Conservation (phyloP, 345 rosid species). For the Lumnitzera littorea region DNA sequence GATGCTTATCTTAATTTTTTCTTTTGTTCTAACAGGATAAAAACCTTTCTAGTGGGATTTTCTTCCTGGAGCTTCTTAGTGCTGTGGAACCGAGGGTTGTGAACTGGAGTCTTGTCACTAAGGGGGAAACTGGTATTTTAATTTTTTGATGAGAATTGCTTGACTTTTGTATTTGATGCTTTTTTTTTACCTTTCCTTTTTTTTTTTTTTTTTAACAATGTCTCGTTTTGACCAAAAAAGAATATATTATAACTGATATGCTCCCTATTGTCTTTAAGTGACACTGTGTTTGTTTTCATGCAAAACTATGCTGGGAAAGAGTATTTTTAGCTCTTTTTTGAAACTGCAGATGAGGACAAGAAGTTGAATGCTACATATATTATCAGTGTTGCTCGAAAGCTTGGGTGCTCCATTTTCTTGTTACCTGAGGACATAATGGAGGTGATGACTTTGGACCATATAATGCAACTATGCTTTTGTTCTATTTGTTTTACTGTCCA, state of each 20-base stretch:
- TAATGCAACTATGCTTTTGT: too few species aligned
- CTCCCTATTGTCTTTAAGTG: too few species aligned
- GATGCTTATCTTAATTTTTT: neutral
- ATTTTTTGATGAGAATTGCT: neutral
- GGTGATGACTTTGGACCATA: conserved; percentile 29
- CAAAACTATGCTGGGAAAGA: neutral
- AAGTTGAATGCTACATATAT: conserved; percentile 90
- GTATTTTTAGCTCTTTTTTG: conserved; percentile 6
- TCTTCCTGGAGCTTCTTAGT: conserved; percentile 87
- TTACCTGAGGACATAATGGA: conserved; percentile 95
- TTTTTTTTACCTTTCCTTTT: too few species aligned
- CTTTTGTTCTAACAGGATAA: conserved; percentile 48
- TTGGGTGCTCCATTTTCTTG: conserved; percentile 96
- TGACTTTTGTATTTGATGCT: too few species aligned
- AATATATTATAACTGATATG: too few species aligned
- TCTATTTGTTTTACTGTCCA: too few species aligned
- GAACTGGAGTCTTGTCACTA: conserved; percentile 81
- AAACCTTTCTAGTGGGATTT: conserved; percentile 63
- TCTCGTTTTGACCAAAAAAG: too few species aligned
- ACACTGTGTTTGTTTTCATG: too few species aligned
- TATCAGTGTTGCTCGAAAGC: conserved; percentile 95
- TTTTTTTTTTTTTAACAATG: too few species aligned
- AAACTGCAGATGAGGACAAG: conserved; percentile 85
- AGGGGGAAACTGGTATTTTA: conserved; percentile 64
- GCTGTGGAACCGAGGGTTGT: conserved; percentile 94